Evolutionary conservation across 2,329 filamentous ascomycete species (phyloP).

Genomic region (Daldinia eschscholtzii): DNA sequence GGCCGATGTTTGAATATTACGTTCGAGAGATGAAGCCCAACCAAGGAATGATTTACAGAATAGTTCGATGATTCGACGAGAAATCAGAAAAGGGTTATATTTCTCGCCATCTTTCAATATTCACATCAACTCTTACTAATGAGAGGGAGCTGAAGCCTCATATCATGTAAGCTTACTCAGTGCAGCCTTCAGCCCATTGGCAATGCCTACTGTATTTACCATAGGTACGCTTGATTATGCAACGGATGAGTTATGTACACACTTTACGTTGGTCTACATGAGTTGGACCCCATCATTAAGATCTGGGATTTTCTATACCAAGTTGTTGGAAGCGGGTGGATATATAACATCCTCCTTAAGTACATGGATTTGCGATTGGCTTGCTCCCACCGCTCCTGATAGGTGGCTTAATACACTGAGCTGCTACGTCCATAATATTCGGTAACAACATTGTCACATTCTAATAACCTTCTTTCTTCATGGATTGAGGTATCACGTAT

Average conservation of each 20-base stretch:
- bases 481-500: neutral
- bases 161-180: conserved; percentile 9
- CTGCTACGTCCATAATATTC: neutral
- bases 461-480: neutral
- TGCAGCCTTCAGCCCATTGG: neutral
- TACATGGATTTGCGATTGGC: neutral
- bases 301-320: conserved; percentile 18
- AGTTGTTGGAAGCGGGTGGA: conserved; percentile 14
- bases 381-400: neutral
- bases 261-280: conserved; percentile 6
- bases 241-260: too few species aligned
- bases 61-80: neutral
- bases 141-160: neutral
- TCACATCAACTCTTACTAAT: neutral
- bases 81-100: neutral
- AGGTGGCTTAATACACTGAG: neutral
- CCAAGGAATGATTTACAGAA: neutral
- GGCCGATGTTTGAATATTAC: neutral
- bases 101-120: neutral
- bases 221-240: too few species aligned
- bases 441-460: neutral
- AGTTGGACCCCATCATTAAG: conserved; percentile 7
- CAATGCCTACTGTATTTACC: neutral
- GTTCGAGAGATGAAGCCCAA: neutral
- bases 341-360: neutral